Evolutionary conservation across 495 filamentous ascomycete species (phyloP), one percentile per base, ranked within the genome.

Genomic region (Annulohypoxylon maeteangense): DNA sequence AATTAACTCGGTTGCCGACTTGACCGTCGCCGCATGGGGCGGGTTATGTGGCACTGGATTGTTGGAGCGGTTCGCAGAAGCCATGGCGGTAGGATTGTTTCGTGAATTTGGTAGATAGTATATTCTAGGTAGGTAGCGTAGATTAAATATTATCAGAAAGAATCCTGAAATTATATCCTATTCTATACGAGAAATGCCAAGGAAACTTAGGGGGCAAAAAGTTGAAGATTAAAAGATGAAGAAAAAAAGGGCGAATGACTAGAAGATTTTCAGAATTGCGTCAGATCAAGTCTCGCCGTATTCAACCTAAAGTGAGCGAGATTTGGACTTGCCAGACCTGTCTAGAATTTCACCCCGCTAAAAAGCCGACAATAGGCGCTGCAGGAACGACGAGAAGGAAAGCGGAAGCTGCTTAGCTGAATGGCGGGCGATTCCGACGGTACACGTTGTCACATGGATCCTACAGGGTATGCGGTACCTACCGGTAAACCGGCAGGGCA

Each of bases 1-100:
- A 71, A 99, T 98, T 45, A 88, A 75, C 74, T 87, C 85, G 27
- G 82, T 83, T 2, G 83, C 84, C 44, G 85, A 84, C 14, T 69
- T 50, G 48, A 68, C 77, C 29, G 76, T 77, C 8, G 71, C 69
- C 53, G 78, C 65, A 23, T 67, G 75, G 11, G 71, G 69, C 22
- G 70, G 71, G 36, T 48, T 65, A 34, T 76, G 68, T 23, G 75
- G 71, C 34, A 72, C 38, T 10, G 58, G 67, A 57, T 67, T 58
- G n/a, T 63, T 65, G 18, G 55, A 67, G 47, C 70, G 58, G 20
- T 71, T 70, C 2, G 65, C 22, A 62, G 23, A 62, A 27, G 56
- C 45, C 75, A 76, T 78, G 57, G 25, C 42, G 54, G 14, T 4
- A 12, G 25, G 27, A 67, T 12, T 20, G 34, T 22, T 18, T 6